phyloP scores from a whole-genome alignment of 805 yeast species.

The Starmerella apicola region DNA sequence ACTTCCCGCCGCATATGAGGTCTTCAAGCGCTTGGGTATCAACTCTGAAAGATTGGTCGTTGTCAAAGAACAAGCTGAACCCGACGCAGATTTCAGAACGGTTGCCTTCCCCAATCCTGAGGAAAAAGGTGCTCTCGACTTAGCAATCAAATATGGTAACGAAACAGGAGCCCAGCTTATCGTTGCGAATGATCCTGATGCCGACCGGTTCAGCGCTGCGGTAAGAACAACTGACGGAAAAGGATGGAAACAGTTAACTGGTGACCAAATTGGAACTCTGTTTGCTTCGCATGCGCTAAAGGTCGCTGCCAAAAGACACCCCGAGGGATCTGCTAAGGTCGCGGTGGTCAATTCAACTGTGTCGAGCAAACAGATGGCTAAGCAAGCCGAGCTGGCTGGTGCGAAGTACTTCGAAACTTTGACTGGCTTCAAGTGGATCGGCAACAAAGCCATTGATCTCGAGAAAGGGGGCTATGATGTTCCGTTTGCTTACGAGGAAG shows the following conservation, averaged over 20 bases:
- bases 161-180: slow-evolving; percentile 40
- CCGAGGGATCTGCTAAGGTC: slow-evolving; percentile 21
- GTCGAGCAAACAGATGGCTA: slow-evolving; percentile 65
- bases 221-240: slow-evolving; percentile 33
- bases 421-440: slow-evolving; percentile 97
- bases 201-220: slow-evolving; percentile 83
- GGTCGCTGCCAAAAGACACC: background rate
- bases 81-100: slow-evolving; percentile 79
- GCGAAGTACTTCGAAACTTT: slow-evolving; percentile 66
- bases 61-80: slow-evolving; percentile 55
- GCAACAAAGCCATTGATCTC: slow-evolving; percentile 69
- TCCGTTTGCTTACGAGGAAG: slow-evolving; percentile 91
- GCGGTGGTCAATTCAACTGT: slow-evolving; percentile 80
- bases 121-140: slow-evolving; percentile 76
- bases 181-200: slow-evolving; percentile 92
- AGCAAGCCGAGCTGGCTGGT: slow-evolving; percentile 52
- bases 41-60: slow-evolving; percentile 29
- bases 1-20: slow-evolving; percentile 39
- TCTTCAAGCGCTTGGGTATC: slow-evolving; percentile 31
- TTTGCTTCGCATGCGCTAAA: slow-evolving; percentile 54
- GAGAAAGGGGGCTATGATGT: slow-evolving; percentile 52
- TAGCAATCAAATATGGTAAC: slow-evolving; percentile 57
- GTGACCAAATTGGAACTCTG: slow-evolving; percentile 79
- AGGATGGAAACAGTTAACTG: slow-evolving; percentile 72
- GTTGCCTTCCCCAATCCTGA: slow-evolving; percentile 92